These are phyloP conservation scores for Astrephomene gubernaculifera DNA, from an alignment of 139 green algal species.

Conservation along the genomic window DNA sequence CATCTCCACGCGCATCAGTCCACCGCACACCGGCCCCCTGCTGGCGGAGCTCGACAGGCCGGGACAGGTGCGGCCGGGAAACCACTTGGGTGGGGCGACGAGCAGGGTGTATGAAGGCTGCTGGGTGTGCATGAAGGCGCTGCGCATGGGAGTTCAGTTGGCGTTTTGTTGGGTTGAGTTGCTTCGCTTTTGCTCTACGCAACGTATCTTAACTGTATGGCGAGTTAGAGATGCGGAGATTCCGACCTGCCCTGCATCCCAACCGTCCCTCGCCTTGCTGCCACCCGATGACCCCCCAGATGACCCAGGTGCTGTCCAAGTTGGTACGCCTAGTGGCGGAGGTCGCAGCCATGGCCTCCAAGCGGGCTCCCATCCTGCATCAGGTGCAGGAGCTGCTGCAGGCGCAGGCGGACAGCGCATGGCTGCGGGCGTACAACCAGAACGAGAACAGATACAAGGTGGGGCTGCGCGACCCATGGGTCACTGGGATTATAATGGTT, in stretches of 20 bases:
- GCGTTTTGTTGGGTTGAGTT: no score
- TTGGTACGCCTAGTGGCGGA: constrained; percentile 66
- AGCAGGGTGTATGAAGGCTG: no score
- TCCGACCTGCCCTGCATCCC: no score
- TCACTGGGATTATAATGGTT: no score
- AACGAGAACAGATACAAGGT: constrained; percentile 74
- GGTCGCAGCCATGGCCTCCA: constrained; percentile 50
- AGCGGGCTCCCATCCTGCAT: constrained; percentile 53
- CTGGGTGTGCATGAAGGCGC: no score
- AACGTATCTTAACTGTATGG: no score
- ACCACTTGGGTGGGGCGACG: no score
- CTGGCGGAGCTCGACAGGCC: constrained; percentile 42
- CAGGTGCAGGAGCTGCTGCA: constrained; percentile 56
- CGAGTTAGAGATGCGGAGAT: no score
- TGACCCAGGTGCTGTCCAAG: constrained; percentile 66
- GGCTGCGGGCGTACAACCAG: constrained; percentile 64
- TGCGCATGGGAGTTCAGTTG: no score
- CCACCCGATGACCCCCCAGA: constrained; percentile 44
- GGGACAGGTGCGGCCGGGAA: constrained; percentile 8
- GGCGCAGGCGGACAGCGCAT: constrained; percentile 54
- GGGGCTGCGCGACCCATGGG: no score
- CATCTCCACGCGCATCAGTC: constrained; percentile 54
- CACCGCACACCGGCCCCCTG: constrained; percentile 48
- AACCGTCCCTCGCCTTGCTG: no score
- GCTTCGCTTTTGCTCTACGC: no score